Evolutionary conservation across 257 asterid species (phyloP).

Genomic region (Forsythia viridissima): DNA sequence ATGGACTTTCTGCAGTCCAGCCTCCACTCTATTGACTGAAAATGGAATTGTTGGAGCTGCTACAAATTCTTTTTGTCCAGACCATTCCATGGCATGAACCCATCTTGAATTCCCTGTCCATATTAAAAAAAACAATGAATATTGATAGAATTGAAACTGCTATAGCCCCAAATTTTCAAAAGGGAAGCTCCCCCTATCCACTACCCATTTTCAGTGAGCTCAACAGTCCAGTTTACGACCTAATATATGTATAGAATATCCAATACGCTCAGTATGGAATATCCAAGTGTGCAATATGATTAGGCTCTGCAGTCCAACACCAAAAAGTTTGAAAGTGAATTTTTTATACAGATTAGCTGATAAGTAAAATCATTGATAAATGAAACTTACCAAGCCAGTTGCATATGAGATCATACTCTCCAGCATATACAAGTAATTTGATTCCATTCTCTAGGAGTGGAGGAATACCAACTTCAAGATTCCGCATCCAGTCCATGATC

Average conservation of each 20-base stretch:
- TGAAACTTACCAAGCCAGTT: conserved; percentile 55
- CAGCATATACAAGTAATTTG: conserved; percentile 57
- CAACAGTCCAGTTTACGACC: neutral
- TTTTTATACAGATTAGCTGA: neutral
- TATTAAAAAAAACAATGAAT: neutral
- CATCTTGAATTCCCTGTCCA: conserved; percentile 68
- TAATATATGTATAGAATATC: too few relatives aligned
- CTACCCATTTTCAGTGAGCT: neutral
- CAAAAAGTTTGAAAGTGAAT: too few relatives aligned
- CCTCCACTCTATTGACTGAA: conserved; percentile 55
- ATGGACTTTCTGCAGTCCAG: conserved; percentile 48
- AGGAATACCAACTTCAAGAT: conserved; percentile 64
- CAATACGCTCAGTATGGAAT: too few relatives aligned
- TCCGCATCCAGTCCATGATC: conserved; percentile 64
- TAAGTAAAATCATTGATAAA: neutral
- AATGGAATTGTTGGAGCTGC: conserved; percentile 47
- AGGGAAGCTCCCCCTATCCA: neutral
- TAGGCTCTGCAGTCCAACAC: too few relatives aligned
- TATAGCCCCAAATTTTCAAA: neutral
- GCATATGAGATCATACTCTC: conserved; percentile 69
- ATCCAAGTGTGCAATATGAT: too few relatives aligned
- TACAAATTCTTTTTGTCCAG: conserved; percentile 52
- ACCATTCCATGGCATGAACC: conserved; percentile 78
- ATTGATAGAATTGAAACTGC: neutral
- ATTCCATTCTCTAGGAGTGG: conserved; percentile 59